Percentiles rank a stretch among this genome's conserved stretches.
These are phyloP conservation scores for Eucalyptus albens DNA, from an alignment of 345 rosid species.

Conservation along the genomic window DNA sequence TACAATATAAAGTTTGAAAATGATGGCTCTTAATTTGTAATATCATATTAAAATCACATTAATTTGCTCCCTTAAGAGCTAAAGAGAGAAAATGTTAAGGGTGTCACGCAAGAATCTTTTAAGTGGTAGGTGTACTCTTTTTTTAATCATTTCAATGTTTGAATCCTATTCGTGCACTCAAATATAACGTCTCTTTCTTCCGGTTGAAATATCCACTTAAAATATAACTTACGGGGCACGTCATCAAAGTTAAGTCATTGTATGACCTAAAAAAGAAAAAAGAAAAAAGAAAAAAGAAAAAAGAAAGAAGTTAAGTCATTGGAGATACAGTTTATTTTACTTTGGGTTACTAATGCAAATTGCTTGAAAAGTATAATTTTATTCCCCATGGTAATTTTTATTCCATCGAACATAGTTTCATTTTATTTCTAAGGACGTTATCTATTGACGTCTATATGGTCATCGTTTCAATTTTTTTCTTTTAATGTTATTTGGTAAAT, in stretches of 20 bases:
- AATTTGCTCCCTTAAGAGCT: background rate
- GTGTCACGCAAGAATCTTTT: background rate
- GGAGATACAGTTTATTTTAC: background rate
- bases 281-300: too few species aligned
- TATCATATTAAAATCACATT: background rate
- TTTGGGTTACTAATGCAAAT: background rate
- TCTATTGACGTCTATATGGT: background rate
- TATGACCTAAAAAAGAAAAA: too few species aligned
- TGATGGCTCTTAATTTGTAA: background rate
- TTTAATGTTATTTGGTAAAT: background rate
- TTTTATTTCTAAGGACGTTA: background rate
- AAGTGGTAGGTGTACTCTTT: background rate
- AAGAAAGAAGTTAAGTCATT: background rate
- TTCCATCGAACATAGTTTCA: background rate
- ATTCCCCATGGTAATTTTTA: background rate
- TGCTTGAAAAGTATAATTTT: background rate
- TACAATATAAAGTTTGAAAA: background rate
- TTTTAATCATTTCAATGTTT: background rate
- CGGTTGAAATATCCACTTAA: background rate
- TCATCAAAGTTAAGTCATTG: too few species aligned
- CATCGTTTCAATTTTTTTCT: background rate
- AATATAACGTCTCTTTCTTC: background rate
- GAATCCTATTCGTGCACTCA: background rate
- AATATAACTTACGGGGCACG: too few species aligned
- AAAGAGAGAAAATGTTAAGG: background rate